These are phyloP conservation scores for Dactylellina haptotyla DNA, from an alignment of 2,329 filamentous ascomycete genomes.

Conservation along the genomic window DNA sequence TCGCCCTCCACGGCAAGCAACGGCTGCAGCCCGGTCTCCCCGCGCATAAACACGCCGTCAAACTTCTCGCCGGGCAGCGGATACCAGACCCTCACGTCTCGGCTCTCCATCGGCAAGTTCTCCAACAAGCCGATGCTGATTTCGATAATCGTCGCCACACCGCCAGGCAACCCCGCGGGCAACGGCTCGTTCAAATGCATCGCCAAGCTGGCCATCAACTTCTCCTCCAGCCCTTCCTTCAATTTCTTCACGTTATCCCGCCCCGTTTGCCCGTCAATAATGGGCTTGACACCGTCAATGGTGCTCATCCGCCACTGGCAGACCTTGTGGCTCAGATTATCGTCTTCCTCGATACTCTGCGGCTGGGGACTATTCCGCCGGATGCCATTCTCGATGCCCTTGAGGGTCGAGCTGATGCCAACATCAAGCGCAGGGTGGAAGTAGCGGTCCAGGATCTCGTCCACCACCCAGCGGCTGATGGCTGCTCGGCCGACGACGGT, in stretches of 20 bases:
- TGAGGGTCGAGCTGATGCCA: conserved; percentile 79
- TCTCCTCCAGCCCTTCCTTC: conserved; percentile 74
- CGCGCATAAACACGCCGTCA: conserved; percentile 80
- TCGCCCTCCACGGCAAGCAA: conserved; percentile 64
- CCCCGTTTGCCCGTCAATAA: conserved; percentile 73
- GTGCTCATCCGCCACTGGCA: conserved; percentile 94
- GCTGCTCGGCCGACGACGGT: conserved; percentile 90
- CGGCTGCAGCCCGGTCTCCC: conserved; percentile 75
- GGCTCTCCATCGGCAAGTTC: conserved; percentile 87
- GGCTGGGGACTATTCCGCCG: conserved; percentile 78
- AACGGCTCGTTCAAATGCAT: conserved; percentile 80
- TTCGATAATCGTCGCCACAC: conserved; percentile 91
- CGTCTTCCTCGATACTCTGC: conserved; percentile 84
- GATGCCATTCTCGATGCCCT: conserved; percentile 87
- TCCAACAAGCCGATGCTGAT: conserved; percentile 84
- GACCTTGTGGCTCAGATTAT: conserved; percentile 85
- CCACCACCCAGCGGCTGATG: conserved; percentile 87
- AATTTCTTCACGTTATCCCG: conserved; percentile 74
- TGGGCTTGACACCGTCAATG: conserved; percentile 83
- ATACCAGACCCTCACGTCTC: conserved; percentile 88
- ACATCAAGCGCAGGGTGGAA: conserved; percentile 90
- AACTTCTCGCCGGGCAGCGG: conserved; percentile 79
- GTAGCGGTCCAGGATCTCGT: conserved; percentile 88
- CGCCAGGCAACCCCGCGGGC: conserved; percentile 83
- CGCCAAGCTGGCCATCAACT: conserved; percentile 75